Percentiles rank a stretch among this genome's conserved stretches.
Evolutionary conservation across 2,329 filamentous ascomycete genomes (phyloP).

Genomic region (Colletotrichum acutatum): DNA sequence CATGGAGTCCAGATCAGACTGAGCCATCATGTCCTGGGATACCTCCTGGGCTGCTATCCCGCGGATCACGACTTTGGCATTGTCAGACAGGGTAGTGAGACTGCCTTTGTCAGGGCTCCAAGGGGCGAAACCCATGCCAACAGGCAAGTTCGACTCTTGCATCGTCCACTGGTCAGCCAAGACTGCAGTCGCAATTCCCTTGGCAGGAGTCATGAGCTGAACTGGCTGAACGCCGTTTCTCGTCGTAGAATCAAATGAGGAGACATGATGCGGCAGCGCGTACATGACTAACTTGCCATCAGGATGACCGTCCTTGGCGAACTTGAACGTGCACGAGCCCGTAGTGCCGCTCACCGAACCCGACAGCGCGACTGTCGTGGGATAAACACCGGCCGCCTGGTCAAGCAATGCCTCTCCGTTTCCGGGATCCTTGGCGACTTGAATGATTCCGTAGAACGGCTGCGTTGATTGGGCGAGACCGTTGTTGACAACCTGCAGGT

Average conservation of each 20-base stretch:
- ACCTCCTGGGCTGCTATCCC: constrained; percentile 78
- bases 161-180: constrained; percentile 81
- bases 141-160: constrained; percentile 77
- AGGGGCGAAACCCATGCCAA: constrained; percentile 80
- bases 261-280: constrained; percentile 85
- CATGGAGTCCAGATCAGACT: constrained; percentile 85
- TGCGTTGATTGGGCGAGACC: constrained; percentile 71
- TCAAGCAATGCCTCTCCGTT: constrained; percentile 78
- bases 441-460: constrained; percentile 81
- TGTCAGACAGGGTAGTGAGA: constrained; percentile 57
- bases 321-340: constrained; percentile 80
- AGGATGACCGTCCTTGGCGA: constrained; percentile 75
- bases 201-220: constrained; percentile 82
- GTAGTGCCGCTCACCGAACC: constrained; percentile 68
- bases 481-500: constrained; percentile 76
- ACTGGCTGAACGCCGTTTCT: constrained; percentile 64
- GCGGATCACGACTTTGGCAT: constrained; percentile 69
- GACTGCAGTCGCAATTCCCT: constrained; percentile 81
- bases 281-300: constrained; percentile 80
- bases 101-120: constrained; percentile 71
- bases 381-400: constrained; percentile 78
- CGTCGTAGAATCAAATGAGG: constrained; percentile 74
- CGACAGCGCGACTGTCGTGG: constrained; percentile 70
- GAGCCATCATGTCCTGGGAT: constrained; percentile 76
- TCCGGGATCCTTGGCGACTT: constrained; percentile 81